phyloP scores from a whole-genome alignment of 2,329 filamentous ascomycete genomes.

The Myotisia sp. region DNA sequence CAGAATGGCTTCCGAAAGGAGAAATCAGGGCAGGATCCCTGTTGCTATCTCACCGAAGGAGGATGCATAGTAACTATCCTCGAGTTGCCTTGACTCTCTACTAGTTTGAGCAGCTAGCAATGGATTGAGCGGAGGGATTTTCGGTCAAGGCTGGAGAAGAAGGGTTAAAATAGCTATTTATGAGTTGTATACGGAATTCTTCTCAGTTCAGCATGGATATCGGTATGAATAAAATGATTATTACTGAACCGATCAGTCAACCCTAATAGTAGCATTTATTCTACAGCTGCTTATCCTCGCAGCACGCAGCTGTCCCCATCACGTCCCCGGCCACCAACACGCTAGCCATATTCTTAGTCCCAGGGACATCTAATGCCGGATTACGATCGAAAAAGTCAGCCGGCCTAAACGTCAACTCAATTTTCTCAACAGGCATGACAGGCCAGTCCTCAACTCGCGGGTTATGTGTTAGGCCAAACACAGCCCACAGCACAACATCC shows the following conservation, averaged over 20 bases:
- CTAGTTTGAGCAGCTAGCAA: no score
- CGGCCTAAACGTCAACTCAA: conserved; percentile 34
- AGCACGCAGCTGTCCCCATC: conserved; percentile 6
- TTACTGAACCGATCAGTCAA: no score
- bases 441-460: conserved; percentile 40
- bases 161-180: not conserved
- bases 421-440: conserved; percentile 36
- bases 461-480: conserved; percentile 39
- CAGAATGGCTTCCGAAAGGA: no score
- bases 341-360: conserved; percentile 15
- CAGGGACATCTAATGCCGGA: conserved; percentile 36
- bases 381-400: conserved; percentile 38
- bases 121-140: no score
- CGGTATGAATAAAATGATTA: not conserved
- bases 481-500: conserved; percentile 38
- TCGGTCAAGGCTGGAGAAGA: not conserved
- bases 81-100: no score
- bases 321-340: no score
- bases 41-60: no score
- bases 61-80: no score
- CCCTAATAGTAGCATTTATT: no score
- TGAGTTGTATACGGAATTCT: not conserved
- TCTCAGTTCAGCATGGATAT: not conserved
- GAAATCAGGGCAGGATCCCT: no score
- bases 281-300: not conserved